phyloP scores from a whole-genome alignment of 495 filamentous ascomycete species.

The Tuber calosporum region DNA sequence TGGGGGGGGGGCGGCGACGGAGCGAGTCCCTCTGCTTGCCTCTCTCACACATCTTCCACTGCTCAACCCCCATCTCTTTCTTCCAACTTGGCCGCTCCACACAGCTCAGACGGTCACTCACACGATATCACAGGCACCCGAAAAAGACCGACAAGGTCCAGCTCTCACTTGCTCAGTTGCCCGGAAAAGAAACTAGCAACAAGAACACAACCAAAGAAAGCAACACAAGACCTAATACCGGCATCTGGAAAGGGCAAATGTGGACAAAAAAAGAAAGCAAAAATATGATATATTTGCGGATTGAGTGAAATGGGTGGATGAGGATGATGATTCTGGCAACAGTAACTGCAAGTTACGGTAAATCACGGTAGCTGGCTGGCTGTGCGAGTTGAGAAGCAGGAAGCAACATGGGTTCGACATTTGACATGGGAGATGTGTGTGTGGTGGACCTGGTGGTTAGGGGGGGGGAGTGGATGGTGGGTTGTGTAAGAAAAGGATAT shows the following conservation, averaged over 20 bases:
- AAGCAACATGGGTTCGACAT: neutral
- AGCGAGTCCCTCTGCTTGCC: neutral
- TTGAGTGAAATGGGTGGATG: neutral
- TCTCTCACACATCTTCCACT: neutral
- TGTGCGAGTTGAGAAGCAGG: neutral
- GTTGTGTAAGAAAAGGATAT: slow-evolving; percentile 3
- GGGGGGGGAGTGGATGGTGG: neutral
- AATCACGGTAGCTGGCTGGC: slow-evolving; percentile 1
- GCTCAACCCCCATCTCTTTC: neutral
- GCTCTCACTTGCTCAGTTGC: neutral
- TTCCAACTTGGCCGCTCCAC: neutral
- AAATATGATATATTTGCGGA: neutral
- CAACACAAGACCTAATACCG: neutral
- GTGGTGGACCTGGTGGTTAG: neutral
- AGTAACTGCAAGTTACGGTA: neutral
- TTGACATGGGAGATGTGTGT: neutral
- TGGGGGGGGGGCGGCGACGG: neutral
- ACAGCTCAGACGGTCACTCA: neutral
- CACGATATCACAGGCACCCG: neutral
- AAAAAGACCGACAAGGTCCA: neutral
- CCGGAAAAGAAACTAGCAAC: neutral
- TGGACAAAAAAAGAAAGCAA: neutral
- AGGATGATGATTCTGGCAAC: neutral
- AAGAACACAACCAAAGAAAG: neutral
- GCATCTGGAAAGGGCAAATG: neutral